Base-by-base conservation (phyloP, 139 green algal species). In the Coelastrella sp. region DNA sequence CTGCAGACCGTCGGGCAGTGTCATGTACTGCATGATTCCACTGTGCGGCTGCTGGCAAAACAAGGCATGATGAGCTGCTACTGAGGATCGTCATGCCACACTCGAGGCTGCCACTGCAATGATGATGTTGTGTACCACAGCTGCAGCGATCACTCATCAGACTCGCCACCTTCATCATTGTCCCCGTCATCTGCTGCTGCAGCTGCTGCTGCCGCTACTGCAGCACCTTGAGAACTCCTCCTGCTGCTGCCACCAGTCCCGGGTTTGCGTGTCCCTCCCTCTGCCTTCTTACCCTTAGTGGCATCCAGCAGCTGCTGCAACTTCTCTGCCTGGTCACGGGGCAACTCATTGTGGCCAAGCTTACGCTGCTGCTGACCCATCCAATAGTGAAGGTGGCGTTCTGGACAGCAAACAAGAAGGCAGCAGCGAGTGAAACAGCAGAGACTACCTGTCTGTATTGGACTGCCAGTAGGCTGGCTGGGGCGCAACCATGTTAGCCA, bases 341-440 rank as follows among this genome's bases (percentile, higher is more conserved):
- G 27, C 69, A 87, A 67, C 67, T 76, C 57, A 21, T 68, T 68
- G 40, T 87, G 45, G 38, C 64, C 64, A 62, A 87, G 53, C 82
- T 87, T 87, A 50, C 82, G 82, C 82, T 82, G 82, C 71, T 87
- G 69, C 82, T 87, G 82, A 27, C 51, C 82, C 69, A 82, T 74
- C 82, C 82, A 87, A 71, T 81, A 87, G 71, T 81, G 69, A 53
- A 87, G 71, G 50, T 76, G 82, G 19, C 82, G 82, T 71, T 87
- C 82, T 64, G 53, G 1, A 15, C 48, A 57, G 13, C n/a, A n/a
- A n/a, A n/a, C n/a, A n/a, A n/a, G n/a, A n/a, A 57, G 48, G 17
- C 17, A 57, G 17, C 48, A 57, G 1, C 48, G 48, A 11, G 13
- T 23, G 48, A 57, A 57, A 15, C 48, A 57, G 48, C 48, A 57